Evolutionary conservation across 1,139 yeast genomes (phyloP), one percentile per base, ranked within the genome.

Genomic region (Candida sanyaensis): DNA sequence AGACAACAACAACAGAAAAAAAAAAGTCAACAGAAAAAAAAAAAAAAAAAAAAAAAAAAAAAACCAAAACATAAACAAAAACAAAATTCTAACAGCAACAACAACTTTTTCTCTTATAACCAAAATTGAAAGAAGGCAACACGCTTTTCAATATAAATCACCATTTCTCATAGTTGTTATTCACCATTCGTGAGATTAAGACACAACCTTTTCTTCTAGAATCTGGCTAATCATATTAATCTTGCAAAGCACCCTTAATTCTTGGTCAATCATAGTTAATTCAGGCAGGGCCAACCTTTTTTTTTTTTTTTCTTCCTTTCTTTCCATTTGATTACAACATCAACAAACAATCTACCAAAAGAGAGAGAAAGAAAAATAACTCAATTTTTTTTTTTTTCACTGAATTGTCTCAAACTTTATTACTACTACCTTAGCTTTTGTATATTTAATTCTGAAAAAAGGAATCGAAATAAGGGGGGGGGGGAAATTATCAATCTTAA

Each of bases 1-100:
- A 37, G 30, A 37, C 29, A 37, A 24, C 40, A 11, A n/a, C n/a
- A n/a, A n/a, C n/a, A n/a, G n/a, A n/a, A n/a, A n/a, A n/a, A 24
- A 37, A 11, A 37, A 12, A 37, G n/a, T 27, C 23, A 37, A 37
- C 11, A 37, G 12, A 27, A 37, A 26, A 28, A 37, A 37, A 24
- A n/a, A 8, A 37, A 37, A 37, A n/a, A 8, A 37, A 37, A 37
- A 17, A 17, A 17, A 17, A 17, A 17, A 2, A 17, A 17, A 17
- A 17, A 17, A 17, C 21, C 21, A 17, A 17, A 17, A 37, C 41
- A 37, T 27, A 37, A 37, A 36, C 39, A 36, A 36, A 36, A 36
- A 36, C 39, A 36, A 36, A 36, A 17, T 36, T 27, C 29, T 27
- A 37, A 37, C 41, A 37, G 23, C 41, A 37, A 37, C 41, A 37